phyloP scores from a whole-genome alignment of 2,329 filamentous ascomycete species.

The Aspergillus caelatus region DNA sequence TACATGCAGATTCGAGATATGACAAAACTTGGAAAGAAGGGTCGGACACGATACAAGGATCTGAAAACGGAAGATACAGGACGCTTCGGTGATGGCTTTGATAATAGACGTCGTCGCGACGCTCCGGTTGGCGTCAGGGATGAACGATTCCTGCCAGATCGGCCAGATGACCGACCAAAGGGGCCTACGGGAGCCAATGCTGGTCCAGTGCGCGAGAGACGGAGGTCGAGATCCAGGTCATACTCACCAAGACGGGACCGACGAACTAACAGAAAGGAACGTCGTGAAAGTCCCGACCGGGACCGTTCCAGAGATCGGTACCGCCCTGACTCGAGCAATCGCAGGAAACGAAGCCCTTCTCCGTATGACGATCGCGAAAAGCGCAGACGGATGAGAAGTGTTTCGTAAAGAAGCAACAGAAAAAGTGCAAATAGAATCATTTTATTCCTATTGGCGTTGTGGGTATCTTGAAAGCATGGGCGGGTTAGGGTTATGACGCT shows the following conservation, averaged over 20 bases:
- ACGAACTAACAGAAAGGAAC: background rate
- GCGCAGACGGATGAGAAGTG: slow-evolving; percentile 39
- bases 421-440: slow-evolving; percentile 11
- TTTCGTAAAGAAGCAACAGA: slow-evolving; percentile 21
- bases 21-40: slow-evolving; percentile 91
- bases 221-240: slow-evolving; percentile 48
- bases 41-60: slow-evolving; percentile 86
- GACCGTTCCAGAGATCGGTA: slow-evolving; percentile 54
- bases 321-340: slow-evolving; percentile 40
- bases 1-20: slow-evolving; percentile 92
- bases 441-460: slow-evolving; percentile 24
- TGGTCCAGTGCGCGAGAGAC: slow-evolving; percentile 42
- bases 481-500: slow-evolving; percentile 19
- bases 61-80: slow-evolving; percentile 90
- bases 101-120: slow-evolving; percentile 32
- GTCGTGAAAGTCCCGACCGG: slow-evolving; percentile 13
- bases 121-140: slow-evolving; percentile 45
- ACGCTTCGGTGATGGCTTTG: slow-evolving; percentile 63
- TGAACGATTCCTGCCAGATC: slow-evolving; percentile 51
- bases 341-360: slow-evolving; percentile 46
- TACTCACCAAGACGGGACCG: slow-evolving; percentile 51
- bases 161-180: slow-evolving; percentile 35
- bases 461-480: slow-evolving; percentile 21
- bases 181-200: slow-evolving; percentile 52
- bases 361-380: slow-evolving; percentile 47